These are phyloP conservation scores for Saksenaea vasiformis DNA, from an alignment of 371 early-diverging fungal species.

Conservation along the genomic window DNA sequence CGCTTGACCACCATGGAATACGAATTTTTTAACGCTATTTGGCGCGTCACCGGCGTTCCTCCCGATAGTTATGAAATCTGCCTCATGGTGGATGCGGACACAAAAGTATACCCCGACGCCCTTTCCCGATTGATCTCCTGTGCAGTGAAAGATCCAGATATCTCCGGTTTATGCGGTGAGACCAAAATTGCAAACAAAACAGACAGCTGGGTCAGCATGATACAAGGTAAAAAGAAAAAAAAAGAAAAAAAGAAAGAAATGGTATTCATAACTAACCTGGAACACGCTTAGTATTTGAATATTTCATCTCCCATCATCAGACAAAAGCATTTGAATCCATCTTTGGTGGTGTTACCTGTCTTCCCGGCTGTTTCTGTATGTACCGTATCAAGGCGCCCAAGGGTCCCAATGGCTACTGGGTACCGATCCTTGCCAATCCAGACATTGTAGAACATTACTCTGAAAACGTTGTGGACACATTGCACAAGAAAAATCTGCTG, in stretches of 20 bases:
- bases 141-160: slow-evolving; percentile 73
- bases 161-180: slow-evolving; percentile 86
- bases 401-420: slow-evolving; percentile 78
- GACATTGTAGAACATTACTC: slow-evolving; percentile 96
- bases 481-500: slow-evolving; percentile 98
- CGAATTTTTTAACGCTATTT: slow-evolving; percentile 91
- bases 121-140: slow-evolving; percentile 71
- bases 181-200: slow-evolving; percentile 89
- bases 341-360: slow-evolving; percentile 95
- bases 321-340: slow-evolving; percentile 93
- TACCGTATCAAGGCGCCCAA: slow-evolving; percentile 88
- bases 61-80: slow-evolving; percentile 87
- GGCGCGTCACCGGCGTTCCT: slow-evolving; percentile 77
- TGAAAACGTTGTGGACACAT: slow-evolving; percentile 94
- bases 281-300: slow-evolving; percentile 93
- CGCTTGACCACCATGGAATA: slow-evolving; percentile 95
- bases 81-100: slow-evolving; percentile 98
- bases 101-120: slow-evolving; percentile 81
- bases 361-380: slow-evolving; percentile 98
- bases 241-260: slow-evolving; percentile 2
- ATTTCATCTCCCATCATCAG: slow-evolving; percentile 94
- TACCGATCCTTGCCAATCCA: slow-evolving; percentile 90
- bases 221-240: slow-evolving; percentile 70
- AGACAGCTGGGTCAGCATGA: slow-evolving; percentile 87
- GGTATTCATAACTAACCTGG: no score